Base-by-base conservation (phyloP, 441 rosid genomes). In the Adansonia rubrostipa region DNA sequence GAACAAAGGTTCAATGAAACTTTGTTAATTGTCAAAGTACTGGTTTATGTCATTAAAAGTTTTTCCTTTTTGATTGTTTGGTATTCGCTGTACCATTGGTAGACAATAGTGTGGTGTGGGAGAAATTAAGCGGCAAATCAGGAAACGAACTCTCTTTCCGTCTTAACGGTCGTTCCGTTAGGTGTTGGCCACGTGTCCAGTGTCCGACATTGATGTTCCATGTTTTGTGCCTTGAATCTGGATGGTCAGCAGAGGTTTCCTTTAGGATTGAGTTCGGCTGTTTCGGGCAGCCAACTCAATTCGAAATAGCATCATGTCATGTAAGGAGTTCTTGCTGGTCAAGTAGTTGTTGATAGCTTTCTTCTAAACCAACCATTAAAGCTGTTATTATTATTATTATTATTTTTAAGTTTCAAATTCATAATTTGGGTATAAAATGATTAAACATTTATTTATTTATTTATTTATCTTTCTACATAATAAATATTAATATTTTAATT, bases 161-260 rank as follows among this genome's bases (percentile, higher is more conserved):
- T 53, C 11, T 33, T 44, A 20, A 20, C 14, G 9, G 17, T 13
- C 11, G 10, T 48, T 81, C 57, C 75, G 60, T 58, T 82, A 81
- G 81, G 78, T 47, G 45, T 20, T 17, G 58, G 85, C 78, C 88
- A 85, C 83, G 88, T 82, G 80, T 83, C 10, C 48, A 14, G 4
- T 3, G 72, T 48, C 81, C 87, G 79, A 74, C n/a, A 9, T 77
- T 65, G 68, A 57, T 82, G 88, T 70, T 65, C 22, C 51, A 20
- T 74, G 81, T 75, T 76, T 77, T 8, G 70, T 58, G 71, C 50
- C 24, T 61, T 70, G 72, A 20, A 5, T 10, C 24, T 22, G 40
- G 17, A 45, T 60, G 69, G 74, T 56, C 54, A 73, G 14, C 63
- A 82, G 28, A 24, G 40, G 40, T 2, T 36, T 4, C 40, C 0